Percentiles rank a stretch among this genome's conserved stretches.
These are phyloP conservation scores for Massarina eburnea DNA, from an alignment of 2,329 filamentous ascomycete genomes.

Conservation along the genomic window DNA sequence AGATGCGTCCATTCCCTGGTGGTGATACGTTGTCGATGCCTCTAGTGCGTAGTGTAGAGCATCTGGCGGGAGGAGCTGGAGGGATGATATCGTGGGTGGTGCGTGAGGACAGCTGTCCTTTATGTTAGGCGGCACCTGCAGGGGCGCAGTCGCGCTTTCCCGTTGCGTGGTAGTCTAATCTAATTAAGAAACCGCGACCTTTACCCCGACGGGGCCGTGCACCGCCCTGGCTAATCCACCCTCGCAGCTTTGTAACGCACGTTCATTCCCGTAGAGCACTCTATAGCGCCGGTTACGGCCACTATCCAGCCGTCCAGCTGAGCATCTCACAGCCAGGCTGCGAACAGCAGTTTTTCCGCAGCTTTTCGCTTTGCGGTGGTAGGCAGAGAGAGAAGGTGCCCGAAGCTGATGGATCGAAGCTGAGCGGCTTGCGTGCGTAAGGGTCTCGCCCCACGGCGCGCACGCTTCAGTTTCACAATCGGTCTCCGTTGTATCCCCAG, in stretches of 20 bases:
- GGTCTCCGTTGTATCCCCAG: conserved; percentile 7
- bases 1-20: conserved; percentile 31
- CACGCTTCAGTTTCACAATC: conserved; percentile 10
- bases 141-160: conserved; percentile 16
- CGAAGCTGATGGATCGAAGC: too few relatives aligned
- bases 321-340: too few relatives aligned
- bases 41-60: conserved; percentile 23
- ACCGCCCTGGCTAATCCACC: not conserved
- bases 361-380: too few relatives aligned
- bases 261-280: too few relatives aligned
- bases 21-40: conserved; percentile 28
- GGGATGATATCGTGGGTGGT: conserved; percentile 28
- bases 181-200: conserved; percentile 25
- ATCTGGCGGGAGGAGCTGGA: conserved; percentile 33
- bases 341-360: too few relatives aligned
- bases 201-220: conserved; percentile 13
- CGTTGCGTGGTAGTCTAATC: conserved; percentile 13
- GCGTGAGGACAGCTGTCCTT: conserved; percentile 39
- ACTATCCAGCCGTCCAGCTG: not conserved
- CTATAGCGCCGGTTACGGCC: too few relatives aligned
- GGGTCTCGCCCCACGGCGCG: conserved; percentile 5
- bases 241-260: too few relatives aligned
- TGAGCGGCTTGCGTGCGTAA: conserved; percentile 1
- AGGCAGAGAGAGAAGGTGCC: too few relatives aligned
- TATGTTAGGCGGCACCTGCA: conserved; percentile 33